Evolutionary conservation across 257 asterid species (phyloP), one percentile per base, ranked within the genome.

Genomic region (Nicotiana knightiana): DNA sequence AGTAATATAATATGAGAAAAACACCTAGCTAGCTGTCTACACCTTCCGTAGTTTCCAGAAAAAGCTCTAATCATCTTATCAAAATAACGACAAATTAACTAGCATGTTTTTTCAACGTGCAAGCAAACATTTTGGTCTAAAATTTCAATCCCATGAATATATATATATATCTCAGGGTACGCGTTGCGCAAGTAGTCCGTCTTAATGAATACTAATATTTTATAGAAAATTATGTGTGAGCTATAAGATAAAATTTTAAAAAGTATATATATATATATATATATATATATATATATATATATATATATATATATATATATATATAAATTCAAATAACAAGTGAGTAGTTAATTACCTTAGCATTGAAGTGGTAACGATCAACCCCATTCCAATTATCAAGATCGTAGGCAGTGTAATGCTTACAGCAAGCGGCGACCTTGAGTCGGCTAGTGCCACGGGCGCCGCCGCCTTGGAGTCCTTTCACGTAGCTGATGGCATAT

Each of bases 401-500:
- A 86, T 94, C 98, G 83, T 94, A 94, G 43, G 98, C 98, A 11
- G 97, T 94, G 65, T 91, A 94, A 65, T 94, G 98, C 68, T 94
- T 94, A 85, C 98, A 94, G 48, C 98, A 93, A 1, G 98, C 98
- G 0, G 98, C 97, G 26, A 94, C 96, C 77, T 94, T 93, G 43
- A 94, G 66, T 4, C 62, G 77, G 17, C 81, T 84, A 78, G 88
- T 83, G 0, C 91, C 92, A 24, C 32, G 77, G 18, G n/a, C 66
- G 18, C 67, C 65, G 18, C 67, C 87, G 62, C 94, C 93, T 86
- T 94, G 98, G 11, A 95, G 91, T 51, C 98, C 98, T 13, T 37
- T 81, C 5, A 95, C 97, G 16, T 95, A 93, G 85, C 89, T 90
- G 58, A 91, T 87, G 0, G 94, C 97, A 26, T 93, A 95, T 30